Conservation (phyloP, 2,329 filamentous ascomycete species). For the Sporothrix brunneoviolacea region DNA sequence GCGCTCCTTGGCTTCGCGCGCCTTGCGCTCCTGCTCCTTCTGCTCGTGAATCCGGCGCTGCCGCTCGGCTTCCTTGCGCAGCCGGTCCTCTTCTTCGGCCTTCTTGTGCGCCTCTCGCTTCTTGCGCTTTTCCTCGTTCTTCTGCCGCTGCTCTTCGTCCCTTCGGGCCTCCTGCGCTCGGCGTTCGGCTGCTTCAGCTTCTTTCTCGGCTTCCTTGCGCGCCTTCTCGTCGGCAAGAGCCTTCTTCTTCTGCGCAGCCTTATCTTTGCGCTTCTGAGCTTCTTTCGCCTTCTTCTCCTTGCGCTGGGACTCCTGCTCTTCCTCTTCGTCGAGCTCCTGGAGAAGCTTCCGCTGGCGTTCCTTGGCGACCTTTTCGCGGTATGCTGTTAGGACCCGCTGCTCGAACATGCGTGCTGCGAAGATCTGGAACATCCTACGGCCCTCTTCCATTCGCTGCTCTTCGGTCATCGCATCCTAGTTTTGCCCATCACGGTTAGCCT, state of each 20-base stretch:
- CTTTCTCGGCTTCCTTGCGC: slow-evolving; percentile 79
- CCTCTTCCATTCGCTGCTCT: slow-evolving; percentile 98
- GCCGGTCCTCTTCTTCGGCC: slow-evolving; percentile 80
- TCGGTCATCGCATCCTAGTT: slow-evolving; percentile 91
- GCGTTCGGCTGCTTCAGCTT: slow-evolving; percentile 73
- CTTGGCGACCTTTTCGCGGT: slow-evolving; percentile 90
- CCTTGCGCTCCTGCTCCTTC: slow-evolving; percentile 77
- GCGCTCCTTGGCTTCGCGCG: slow-evolving; percentile 68
- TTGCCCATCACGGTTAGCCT: neutral
- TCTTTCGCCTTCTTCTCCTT: slow-evolving; percentile 92
- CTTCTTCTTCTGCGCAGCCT: slow-evolving; percentile 81
- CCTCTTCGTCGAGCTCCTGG: slow-evolving; percentile 85
- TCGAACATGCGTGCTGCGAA: slow-evolving; percentile 99
- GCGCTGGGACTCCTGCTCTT: slow-evolving; percentile 64
- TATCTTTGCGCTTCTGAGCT: slow-evolving; percentile 92
- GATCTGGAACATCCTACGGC: slow-evolving; percentile 97
- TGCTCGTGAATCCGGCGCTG: slow-evolving; percentile 74
- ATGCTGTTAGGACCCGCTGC: slow-evolving; percentile 92
- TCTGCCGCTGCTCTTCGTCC: slow-evolving; percentile 71
- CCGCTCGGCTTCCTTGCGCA: slow-evolving; percentile 79
- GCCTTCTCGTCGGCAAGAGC: slow-evolving; percentile 87
- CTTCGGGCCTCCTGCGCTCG: slow-evolving; percentile 72
- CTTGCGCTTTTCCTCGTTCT: slow-evolving; percentile 82
- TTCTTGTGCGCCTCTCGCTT: slow-evolving; percentile 88
- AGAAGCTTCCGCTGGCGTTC: slow-evolving; percentile 88